These are phyloP conservation scores for Taphrina confusa DNA, from an alignment of 1,139 yeast genomes.

Conservation along the genomic window DNA sequence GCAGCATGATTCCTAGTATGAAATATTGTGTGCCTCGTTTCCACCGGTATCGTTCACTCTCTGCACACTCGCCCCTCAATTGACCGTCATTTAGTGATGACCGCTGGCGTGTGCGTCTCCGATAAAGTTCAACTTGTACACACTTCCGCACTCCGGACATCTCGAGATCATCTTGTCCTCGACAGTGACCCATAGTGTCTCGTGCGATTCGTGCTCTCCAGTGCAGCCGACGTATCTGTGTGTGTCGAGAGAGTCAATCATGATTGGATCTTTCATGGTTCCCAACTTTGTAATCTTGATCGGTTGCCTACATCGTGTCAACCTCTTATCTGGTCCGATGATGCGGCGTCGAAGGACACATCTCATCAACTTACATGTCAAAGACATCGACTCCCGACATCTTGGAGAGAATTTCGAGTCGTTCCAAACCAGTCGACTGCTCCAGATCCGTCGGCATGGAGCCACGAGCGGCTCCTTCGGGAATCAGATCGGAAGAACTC, in stretches of 20 bases:
- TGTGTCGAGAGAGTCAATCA: constrained; percentile 87
- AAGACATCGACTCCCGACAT: constrained; percentile 94
- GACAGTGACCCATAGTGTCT: constrained; percentile 82
- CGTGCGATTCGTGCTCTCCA: constrained; percentile 91
- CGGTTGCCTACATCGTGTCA: constrained; percentile 21
- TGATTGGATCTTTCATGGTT: constrained; percentile 80
- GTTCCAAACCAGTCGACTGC: constrained; percentile 97
- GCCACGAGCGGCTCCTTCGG: constrained; percentile 79
- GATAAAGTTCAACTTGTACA: constrained; percentile 82
- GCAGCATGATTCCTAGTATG: too few relatives aligned
- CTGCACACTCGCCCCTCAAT: background rate
- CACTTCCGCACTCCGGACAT: constrained; percentile 99
- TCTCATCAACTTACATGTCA: constrained; percentile 70
- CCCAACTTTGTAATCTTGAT: constrained; percentile 51
- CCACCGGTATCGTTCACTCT: too few relatives aligned
- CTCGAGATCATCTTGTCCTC: constrained; percentile 80
- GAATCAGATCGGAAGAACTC: constrained; percentile 78
- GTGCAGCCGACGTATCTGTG: constrained; percentile 97
- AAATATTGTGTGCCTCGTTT: too few relatives aligned
- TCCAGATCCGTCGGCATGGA: constrained; percentile 89
- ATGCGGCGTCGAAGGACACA: constrained; percentile 82
- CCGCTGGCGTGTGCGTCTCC: constrained; percentile 65
- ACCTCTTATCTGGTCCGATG: constrained; percentile 48
- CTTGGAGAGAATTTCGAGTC: constrained; percentile 92
- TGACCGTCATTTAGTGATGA: constrained; percentile 39